phyloP scores from a whole-genome alignment of 257 asterid species.

The Parsonsia alboflavescens region DNA sequence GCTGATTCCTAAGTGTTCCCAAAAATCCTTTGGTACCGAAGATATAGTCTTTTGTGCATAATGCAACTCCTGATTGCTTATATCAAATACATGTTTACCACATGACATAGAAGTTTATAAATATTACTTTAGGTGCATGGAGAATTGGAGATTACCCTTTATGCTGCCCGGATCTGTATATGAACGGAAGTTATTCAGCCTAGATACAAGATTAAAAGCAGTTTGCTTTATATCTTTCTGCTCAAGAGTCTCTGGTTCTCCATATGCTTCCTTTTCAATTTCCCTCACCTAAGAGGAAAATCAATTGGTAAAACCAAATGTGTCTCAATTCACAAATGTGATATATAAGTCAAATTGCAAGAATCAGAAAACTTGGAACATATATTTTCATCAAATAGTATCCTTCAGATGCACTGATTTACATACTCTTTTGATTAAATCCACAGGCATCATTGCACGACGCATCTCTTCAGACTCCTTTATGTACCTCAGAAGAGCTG shows the following conservation, averaged over 20 bases:
- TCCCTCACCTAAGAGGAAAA: slow-evolving; percentile 61
- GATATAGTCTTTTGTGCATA: background rate
- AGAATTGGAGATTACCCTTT: slow-evolving; percentile 43
- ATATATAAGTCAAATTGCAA: background rate
- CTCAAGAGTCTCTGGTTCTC: slow-evolving; percentile 41
- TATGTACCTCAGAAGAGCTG: slow-evolving; percentile 56
- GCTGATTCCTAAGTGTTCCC: background rate
- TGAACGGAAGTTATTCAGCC: slow-evolving; percentile 71
- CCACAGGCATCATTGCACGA: slow-evolving; percentile 64
- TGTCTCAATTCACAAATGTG: background rate
- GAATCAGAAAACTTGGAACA: background rate
- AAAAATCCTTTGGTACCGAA: background rate
- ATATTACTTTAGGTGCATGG: background rate
- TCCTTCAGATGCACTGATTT: background rate
- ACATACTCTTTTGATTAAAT: slow-evolving; percentile 71
- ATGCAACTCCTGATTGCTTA: background rate
- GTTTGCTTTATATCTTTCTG: slow-evolving; percentile 69
- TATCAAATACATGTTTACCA: background rate
- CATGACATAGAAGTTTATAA: background rate
- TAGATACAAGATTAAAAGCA: slow-evolving; percentile 65
- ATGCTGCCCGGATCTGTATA: slow-evolving; percentile 67
- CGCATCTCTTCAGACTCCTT: slow-evolving; percentile 82
- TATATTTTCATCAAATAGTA: background rate
- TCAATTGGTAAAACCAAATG: background rate
- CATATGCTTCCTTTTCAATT: slow-evolving; percentile 47